These are phyloP conservation scores for Conticribra guillardii DNA, from an alignment of 108 stramenopile species.

Conservation along the genomic window DNA sequence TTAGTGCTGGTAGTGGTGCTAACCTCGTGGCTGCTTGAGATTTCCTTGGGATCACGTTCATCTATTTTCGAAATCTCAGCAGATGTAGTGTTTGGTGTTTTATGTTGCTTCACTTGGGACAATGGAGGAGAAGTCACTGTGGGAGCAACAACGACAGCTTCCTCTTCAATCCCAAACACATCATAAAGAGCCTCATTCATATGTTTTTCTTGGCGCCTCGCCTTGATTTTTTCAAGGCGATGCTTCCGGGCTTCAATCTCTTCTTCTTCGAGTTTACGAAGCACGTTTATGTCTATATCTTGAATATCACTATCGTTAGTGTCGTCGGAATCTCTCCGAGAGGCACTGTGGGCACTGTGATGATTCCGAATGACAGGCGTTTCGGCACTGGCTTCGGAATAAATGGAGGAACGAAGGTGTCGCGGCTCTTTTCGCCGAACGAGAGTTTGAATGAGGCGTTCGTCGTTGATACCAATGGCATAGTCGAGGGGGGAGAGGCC, in stretches of 20 bases:
- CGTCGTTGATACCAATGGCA: constrained; percentile 29
- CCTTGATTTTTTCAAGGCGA: constrained; percentile 28
- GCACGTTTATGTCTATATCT: constrained; percentile 11
- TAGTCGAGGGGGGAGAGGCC: constrained; percentile 44
- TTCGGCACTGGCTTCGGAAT: constrained; percentile 7
- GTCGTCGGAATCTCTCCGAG: neutral
- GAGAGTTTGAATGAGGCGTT: constrained; percentile 18
- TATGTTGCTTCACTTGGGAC: too few species aligned
- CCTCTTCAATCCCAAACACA: constrained; percentile 31
- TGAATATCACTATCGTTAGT: neutral
- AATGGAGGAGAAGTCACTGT: too few species aligned
- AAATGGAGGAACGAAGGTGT: neutral
- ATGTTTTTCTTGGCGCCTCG: constrained; percentile 7
- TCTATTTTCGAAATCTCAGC: too few species aligned
- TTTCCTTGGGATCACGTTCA: too few species aligned
- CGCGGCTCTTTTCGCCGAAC: constrained; percentile 14
- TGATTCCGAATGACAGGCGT: neutral
- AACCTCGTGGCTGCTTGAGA: too few species aligned
- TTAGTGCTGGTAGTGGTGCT: too few species aligned
- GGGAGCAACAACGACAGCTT: too few species aligned
- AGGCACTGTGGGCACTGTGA: neutral
- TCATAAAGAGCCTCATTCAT: constrained; percentile 25
- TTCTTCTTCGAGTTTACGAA: constrained; percentile 23
- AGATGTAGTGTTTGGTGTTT: too few species aligned
- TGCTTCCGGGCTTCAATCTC: constrained; percentile 28